Evolutionary conservation across 2,329 filamentous ascomycete species (phyloP).

Genomic region (Dryadomyces sulphureus): DNA sequence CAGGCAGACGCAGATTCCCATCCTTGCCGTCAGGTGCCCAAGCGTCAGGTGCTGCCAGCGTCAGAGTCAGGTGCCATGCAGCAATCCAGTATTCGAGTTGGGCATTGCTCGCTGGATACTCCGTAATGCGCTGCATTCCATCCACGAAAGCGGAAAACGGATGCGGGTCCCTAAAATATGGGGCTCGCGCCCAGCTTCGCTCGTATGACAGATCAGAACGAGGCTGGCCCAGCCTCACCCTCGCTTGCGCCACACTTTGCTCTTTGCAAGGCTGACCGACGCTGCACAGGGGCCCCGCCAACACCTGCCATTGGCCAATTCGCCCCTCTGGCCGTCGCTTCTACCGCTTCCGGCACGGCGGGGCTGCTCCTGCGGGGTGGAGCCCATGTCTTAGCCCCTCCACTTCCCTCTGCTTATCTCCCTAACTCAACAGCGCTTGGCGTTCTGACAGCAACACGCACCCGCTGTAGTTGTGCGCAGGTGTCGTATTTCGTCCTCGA

Average conservation of each 20-base stretch:
- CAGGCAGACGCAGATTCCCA: background rate
- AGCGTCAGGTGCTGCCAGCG: background rate
- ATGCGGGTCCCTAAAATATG: too few relatives aligned
- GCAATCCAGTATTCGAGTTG: background rate
- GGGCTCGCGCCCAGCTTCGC: too few relatives aligned
- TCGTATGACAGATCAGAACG: background rate
- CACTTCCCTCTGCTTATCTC: background rate
- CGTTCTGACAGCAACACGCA: slow-evolving; percentile 2
- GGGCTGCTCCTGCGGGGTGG: background rate
- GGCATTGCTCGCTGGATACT: too few relatives aligned
- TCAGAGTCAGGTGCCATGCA: background rate
- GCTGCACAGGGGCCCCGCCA: background rate
- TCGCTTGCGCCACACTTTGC: background rate
- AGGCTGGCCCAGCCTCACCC: too few relatives aligned
- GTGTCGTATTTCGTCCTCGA: background rate
- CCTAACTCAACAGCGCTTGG: background rate
- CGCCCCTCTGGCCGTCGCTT: background rate
- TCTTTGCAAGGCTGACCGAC: background rate
- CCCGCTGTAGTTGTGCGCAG: too few relatives aligned
- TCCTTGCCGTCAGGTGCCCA: background rate
- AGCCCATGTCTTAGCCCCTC: background rate
- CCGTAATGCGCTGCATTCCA: too few relatives aligned
- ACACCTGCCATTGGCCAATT: background rate
- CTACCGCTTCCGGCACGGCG: background rate
- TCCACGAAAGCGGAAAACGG: background rate